phyloP scores from a whole-genome alignment of 371 early-diverging fungal genomes.

The Nematocida minor region DNA sequence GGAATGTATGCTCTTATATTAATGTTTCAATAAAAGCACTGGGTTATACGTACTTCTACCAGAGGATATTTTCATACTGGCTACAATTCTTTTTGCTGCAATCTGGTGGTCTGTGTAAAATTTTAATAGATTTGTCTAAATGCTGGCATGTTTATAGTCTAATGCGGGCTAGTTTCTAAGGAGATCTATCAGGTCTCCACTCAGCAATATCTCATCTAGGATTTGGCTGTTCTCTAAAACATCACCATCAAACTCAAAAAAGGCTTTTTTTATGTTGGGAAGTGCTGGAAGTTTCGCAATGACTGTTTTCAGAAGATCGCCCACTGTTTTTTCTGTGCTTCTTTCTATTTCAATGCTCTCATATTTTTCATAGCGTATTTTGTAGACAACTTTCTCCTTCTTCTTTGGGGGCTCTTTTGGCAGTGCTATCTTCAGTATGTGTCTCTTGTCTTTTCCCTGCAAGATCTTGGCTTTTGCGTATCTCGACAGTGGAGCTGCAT shows the following conservation, averaged over 20 bases:
- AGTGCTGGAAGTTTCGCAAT: not conserved
- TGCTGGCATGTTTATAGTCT: too few relatives aligned
- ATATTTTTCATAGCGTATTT: not conserved
- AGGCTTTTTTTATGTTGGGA: not conserved
- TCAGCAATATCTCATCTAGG: slow-evolving; percentile 1
- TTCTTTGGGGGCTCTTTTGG: not conserved
- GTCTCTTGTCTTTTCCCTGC: not conserved
- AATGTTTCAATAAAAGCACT: too few relatives aligned
- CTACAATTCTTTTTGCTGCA: too few relatives aligned
- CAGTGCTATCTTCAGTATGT: not conserved
- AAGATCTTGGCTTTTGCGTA: slow-evolving; percentile 18
- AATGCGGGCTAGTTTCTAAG: not conserved
- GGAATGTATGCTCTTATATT: too few relatives aligned
- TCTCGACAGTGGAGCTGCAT: not conserved
- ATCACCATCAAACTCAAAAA: slow-evolving; percentile 33
- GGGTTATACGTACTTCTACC: too few relatives aligned
- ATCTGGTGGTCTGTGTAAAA: too few relatives aligned
- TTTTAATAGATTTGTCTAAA: too few relatives aligned
- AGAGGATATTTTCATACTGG: too few relatives aligned
- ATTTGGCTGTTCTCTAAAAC: not conserved
- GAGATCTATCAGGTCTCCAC: slow-evolving; percentile 27
- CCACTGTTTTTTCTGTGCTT: not conserved
- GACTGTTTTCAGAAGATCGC: not conserved
- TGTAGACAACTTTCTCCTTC: not conserved
- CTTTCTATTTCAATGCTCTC: not conserved